Conservation (phyloP, 768 basidiomycete genomes). For the Tephrocybe sp. region DNA sequence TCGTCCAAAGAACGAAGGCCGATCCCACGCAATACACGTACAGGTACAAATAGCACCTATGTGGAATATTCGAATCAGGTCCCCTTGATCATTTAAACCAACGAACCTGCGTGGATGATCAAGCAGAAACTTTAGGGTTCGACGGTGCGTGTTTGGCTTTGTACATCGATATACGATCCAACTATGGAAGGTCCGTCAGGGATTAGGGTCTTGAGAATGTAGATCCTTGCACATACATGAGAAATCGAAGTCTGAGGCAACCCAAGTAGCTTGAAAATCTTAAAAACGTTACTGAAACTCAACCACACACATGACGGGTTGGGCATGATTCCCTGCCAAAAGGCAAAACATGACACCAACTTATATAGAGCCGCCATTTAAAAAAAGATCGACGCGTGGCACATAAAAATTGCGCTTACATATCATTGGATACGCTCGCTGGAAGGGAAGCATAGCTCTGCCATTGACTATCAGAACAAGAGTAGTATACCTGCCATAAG, state of each 20-base stretch:
- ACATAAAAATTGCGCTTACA: no score
- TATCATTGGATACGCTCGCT: constrained; percentile 17
- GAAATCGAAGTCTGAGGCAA: constrained; percentile 49
- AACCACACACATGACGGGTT: constrained; percentile 63
- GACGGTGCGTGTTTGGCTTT: constrained; percentile 40
- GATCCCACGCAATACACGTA: constrained; percentile 18
- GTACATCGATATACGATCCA: constrained; percentile 62
- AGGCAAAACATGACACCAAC: constrained; percentile 62
- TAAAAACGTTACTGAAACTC: not conserved
- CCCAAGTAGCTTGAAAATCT: not conserved
- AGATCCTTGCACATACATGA: constrained; percentile 45
- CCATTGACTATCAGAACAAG: not conserved
- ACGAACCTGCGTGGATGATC: constrained; percentile 66
- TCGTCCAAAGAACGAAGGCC: no score
- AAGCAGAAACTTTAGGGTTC: constrained; percentile 70
- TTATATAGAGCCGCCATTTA: constrained; percentile 20
- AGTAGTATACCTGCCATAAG: not conserved
- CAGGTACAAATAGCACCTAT: constrained; percentile 66
- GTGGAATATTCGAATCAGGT: not conserved
- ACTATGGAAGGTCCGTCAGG: constrained; percentile 31
- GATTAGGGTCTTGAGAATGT: not conserved
- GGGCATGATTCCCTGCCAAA: constrained; percentile 74
- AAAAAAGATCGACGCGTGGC: no score
- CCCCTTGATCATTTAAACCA: not conserved
- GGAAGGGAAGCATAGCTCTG: constrained; percentile 72